phyloP scores from a whole-genome alignment of 495 filamentous ascomycete genomes.

The Thermothielavioides terrestris region DNA sequence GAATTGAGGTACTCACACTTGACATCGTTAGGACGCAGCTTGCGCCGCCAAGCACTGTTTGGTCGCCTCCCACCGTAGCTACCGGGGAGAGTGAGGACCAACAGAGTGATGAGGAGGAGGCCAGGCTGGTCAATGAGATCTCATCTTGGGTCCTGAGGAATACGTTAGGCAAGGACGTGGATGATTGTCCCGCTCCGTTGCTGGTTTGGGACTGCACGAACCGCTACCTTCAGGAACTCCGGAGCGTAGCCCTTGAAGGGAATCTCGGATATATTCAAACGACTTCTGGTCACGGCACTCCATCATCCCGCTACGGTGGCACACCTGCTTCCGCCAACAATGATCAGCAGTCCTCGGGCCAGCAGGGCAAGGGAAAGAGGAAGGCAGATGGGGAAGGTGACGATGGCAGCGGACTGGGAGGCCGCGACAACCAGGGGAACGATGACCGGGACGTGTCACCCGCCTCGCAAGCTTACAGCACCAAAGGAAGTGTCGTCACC shows the following conservation, averaged over 20 bases:
- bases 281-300: constrained; percentile 11
- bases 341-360: constrained; percentile 6
- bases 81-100: constrained; percentile 9
- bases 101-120: constrained; percentile 13
- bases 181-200: constrained; percentile 23
- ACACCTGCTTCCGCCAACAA: background rate
- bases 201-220: constrained; percentile 24
- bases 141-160: constrained; percentile 23
- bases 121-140: constrained; percentile 19
- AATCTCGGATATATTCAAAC: constrained; percentile 10
- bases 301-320: constrained; percentile 8
- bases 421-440: constrained; percentile 11
- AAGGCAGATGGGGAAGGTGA: constrained; percentile 23
- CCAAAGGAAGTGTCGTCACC: constrained; percentile 6
- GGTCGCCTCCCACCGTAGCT: constrained; percentile 1
- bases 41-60: constrained; percentile 2
- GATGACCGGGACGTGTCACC: constrained; percentile 12
- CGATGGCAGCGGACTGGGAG: constrained; percentile 13
- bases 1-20: background rate
- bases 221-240: constrained; percentile 22
- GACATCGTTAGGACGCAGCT: constrained; percentile 3
- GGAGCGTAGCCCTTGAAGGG: constrained; percentile 13
- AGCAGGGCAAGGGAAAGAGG: constrained; percentile 20
- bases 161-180: constrained; percentile 23
- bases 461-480: constrained; percentile 7